A percentile compares a stretch with the other conserved stretches of the same genome.
Evolutionary conservation across 164 flowering plant species (phyloP).

Genomic region (Saururus chinensis): DNA sequence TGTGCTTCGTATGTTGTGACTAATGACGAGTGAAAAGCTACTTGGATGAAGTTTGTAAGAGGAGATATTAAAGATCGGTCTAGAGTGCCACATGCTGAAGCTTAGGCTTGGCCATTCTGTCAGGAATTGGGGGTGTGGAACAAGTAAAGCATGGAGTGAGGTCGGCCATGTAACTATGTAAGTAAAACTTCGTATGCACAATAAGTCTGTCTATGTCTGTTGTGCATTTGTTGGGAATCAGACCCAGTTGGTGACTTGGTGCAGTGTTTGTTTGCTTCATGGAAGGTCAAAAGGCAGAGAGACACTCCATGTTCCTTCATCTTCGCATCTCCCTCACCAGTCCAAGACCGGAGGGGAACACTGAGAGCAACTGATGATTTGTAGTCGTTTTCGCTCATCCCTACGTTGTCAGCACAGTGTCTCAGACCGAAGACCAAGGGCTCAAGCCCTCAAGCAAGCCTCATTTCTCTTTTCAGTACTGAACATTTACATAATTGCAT

Average conservation of each 20-base stretch:
- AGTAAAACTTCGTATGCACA: not conserved
- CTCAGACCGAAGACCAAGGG: not conserved
- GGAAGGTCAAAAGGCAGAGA: not conserved
- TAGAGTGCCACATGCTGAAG: too few relatives aligned
- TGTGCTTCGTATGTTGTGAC: too few relatives aligned
- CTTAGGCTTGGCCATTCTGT: too few relatives aligned
- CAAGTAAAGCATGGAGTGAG: not conserved
- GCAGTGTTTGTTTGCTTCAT: not conserved
- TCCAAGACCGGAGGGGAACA: not conserved
- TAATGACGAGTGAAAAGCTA: too few relatives aligned
- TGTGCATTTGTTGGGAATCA: not conserved
- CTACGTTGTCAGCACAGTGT: not conserved
- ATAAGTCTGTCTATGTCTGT: too few relatives aligned
- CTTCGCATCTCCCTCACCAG: not conserved
- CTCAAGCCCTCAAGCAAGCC: not conserved
- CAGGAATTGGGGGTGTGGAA: not conserved
- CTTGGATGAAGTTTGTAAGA: too few relatives aligned
- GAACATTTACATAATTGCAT: not conserved
- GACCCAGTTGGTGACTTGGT: not conserved
- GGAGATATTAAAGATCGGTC: too few relatives aligned
- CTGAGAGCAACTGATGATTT: not conserved
- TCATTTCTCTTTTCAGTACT: not conserved
- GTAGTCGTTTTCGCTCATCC: not conserved
- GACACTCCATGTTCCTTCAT: not conserved
- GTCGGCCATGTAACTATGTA: not conserved